These are phyloP conservation scores for Psilocybe cyanescens DNA, from an alignment of 768 basidiomycete species.

Conservation along the genomic window DNA sequence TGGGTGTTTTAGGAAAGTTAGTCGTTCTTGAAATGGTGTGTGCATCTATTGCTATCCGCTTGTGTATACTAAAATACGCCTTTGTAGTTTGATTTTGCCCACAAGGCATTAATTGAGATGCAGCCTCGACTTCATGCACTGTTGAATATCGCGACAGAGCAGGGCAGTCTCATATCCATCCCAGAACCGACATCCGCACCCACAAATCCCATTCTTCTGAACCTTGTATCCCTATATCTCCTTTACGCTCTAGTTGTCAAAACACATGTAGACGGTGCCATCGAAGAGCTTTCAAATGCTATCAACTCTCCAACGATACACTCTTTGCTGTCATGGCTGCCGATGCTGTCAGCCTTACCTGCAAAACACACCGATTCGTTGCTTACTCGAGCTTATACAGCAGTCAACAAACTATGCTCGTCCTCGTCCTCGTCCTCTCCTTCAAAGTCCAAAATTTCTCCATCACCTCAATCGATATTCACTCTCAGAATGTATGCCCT, in stretches of 20 bases:
- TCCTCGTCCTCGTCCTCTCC: slow-evolving; percentile 9
- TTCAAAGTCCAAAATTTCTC: slow-evolving; percentile 10
- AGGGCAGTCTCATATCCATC: slow-evolving; percentile 39
- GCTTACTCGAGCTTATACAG: slow-evolving; percentile 62
- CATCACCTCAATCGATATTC: slow-evolving; percentile 31
- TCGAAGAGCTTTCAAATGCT: slow-evolving; percentile 23
- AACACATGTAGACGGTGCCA: slow-evolving; percentile 9
- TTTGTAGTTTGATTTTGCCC: slow-evolving; percentile 57
- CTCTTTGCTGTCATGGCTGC: slow-evolving; percentile 58
- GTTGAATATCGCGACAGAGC: slow-evolving; percentile 22
- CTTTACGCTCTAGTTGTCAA: slow-evolving; percentile 49
- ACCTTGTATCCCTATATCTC: slow-evolving; percentile 64
- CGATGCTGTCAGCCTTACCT: slow-evolving; percentile 44
- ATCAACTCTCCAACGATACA: slow-evolving; percentile 23
- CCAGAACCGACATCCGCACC: slow-evolving; percentile 38
- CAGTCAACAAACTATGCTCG: slow-evolving; percentile 46
- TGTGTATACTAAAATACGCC: not conserved
- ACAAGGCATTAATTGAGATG: slow-evolving; percentile 49
- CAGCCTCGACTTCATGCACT: slow-evolving; percentile 44
- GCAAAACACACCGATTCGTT: slow-evolving; percentile 59
- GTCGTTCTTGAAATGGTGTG: slow-evolving; percentile 73
- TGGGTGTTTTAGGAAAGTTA: slow-evolving; percentile 68
- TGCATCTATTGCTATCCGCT: slow-evolving; percentile 12
- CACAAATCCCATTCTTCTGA: slow-evolving; percentile 42
- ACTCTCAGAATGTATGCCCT: slow-evolving; percentile 47